Evolutionary conservation across 306 rosid species (phyloP).

Genomic region (Trifolium dubium): DNA sequence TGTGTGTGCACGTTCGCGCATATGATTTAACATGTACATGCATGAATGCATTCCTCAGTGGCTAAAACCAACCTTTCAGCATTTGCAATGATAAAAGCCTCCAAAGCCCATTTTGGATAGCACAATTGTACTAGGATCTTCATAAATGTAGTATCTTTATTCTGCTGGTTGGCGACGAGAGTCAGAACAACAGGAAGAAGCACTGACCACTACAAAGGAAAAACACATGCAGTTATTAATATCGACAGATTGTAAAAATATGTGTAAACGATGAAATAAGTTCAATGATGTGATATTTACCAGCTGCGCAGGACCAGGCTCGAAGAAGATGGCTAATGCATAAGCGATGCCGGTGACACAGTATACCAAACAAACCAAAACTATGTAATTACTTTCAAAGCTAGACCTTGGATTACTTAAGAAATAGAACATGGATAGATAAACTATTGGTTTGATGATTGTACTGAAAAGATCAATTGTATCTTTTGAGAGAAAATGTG

Average conservation of each 20-base stretch:
- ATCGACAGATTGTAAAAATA: slow-evolving; percentile 21
- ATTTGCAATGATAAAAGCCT: slow-evolving; percentile 77
- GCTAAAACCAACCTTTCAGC: slow-evolving; percentile 46
- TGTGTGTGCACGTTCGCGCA: background rate
- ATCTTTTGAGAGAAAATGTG: slow-evolving; percentile 83
- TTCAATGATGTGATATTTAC: slow-evolving; percentile 45
- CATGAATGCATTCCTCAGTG: slow-evolving; percentile 13
- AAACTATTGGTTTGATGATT: slow-evolving; percentile 78
- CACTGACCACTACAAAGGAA: slow-evolving; percentile 71
- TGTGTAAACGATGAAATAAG: slow-evolving; percentile 6
- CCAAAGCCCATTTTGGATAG: slow-evolving; percentile 90
- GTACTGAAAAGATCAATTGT: slow-evolving; percentile 73
- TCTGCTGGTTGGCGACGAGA: slow-evolving; percentile 61
- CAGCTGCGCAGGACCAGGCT: slow-evolving; percentile 83
- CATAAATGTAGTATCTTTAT: slow-evolving; percentile 45
- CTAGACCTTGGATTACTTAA: slow-evolving; percentile 86
- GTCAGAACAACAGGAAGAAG: slow-evolving; percentile 84
- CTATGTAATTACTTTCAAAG: slow-evolving; percentile 59
- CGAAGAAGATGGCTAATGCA: slow-evolving; percentile 62
- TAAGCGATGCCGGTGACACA: slow-evolving; percentile 89
- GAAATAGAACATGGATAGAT: slow-evolving; percentile 87
- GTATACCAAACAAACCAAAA: slow-evolving; percentile 70
- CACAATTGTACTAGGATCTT: slow-evolving; percentile 56
- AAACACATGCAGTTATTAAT: slow-evolving; percentile 5
- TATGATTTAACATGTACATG: slow-evolving; percentile 11